Evolutionary conservation across 371 early-diverging fungal genomes (phyloP), one percentile per base, ranked within the genome.

Genomic region (Mortierella sp.): DNA sequence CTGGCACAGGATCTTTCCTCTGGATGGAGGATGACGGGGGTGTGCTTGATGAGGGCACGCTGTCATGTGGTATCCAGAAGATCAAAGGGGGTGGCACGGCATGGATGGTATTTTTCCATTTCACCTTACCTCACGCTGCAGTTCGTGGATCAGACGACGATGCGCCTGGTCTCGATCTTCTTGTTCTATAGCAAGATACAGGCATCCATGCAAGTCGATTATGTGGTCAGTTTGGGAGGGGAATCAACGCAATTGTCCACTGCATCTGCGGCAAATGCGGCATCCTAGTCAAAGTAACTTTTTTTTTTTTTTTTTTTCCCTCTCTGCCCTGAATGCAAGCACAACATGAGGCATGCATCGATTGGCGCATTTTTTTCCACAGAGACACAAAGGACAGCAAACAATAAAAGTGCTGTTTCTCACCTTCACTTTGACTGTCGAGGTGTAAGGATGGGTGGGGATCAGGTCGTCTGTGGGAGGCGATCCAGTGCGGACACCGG

Each of bases 71-170:
- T 4, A 34, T 34, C 34, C 34, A 4, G 10, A 34, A 10, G 10
- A 34, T 34, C 34, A 34, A 34, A 34, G 34, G 10, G 10, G 34
- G 7, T 7, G 4, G 34, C 7, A 34, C 10, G 34, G 10, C 34
- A n/a, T 34, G 7, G 34, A 34, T 34, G 34, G 26, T 18, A 18
- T 53, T n/a, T 19, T 6, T 38, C n/a, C 26, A 19, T 14, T 38
- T 52, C n/a, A 13, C 12, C 21, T 23, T 72, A 67, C 74, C 74
- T 74, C 68, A 7, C 74, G 74, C 34, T 74, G 69, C 14, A 74
- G 56, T 31, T 74, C 74, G 34, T 59, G 50, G 49, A 68, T 39
- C 27, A 74, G 53, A 13, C 42, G 42, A 12, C 23, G 48, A 21
- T 51, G 18, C 7, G 50, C 58, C 30, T 61, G 49, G 24, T 58